Evolutionary conservation across 2,329 filamentous ascomycete genomes (phyloP).

Genomic region (Colletotrichum spaethianum): DNA sequence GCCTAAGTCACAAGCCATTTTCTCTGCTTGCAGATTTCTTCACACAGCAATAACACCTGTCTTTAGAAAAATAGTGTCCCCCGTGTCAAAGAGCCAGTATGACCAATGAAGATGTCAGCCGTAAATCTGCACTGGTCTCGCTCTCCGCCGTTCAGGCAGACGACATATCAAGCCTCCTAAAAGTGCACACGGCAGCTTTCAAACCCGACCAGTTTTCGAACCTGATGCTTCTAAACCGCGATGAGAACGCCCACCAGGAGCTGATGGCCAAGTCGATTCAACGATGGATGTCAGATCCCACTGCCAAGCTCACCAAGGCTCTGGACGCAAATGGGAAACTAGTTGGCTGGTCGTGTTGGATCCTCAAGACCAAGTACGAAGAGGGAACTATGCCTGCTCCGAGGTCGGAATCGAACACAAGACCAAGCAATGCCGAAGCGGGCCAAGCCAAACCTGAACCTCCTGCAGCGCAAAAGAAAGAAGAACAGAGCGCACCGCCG

Average conservation of each 20-base stretch:
- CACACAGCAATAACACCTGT: neutral
- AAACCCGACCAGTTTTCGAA: constrained; percentile 27
- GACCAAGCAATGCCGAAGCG: neutral
- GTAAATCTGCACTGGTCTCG: neutral
- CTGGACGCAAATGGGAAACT: neutral
- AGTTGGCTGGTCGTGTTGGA: constrained; percentile 25
- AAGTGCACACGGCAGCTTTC: constrained; percentile 18
- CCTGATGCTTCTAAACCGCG: constrained; percentile 29
- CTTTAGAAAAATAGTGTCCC: neutral
- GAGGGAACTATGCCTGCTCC: neutral
- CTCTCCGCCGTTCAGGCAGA: neutral
- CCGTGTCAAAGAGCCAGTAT: neutral
- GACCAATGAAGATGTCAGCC: neutral
- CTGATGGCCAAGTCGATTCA: constrained; percentile 20
- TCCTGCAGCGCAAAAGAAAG: neutral
- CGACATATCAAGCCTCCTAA: constrained; percentile 6
- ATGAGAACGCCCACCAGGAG: neutral
- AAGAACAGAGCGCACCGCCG: neutral
- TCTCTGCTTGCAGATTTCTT: no score
- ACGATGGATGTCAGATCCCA: constrained; percentile 7
- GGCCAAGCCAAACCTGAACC: neutral
- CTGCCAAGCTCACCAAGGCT: constrained; percentile 16
- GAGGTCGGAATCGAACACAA: neutral
- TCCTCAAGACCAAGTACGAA: neutral
- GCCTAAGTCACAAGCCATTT: neutral